Evolutionary conservation across 192 early-diverging fungal species (phyloP), one percentile per base, ranked within the genome.

Genomic region (Backusella tarrabulga): DNA sequence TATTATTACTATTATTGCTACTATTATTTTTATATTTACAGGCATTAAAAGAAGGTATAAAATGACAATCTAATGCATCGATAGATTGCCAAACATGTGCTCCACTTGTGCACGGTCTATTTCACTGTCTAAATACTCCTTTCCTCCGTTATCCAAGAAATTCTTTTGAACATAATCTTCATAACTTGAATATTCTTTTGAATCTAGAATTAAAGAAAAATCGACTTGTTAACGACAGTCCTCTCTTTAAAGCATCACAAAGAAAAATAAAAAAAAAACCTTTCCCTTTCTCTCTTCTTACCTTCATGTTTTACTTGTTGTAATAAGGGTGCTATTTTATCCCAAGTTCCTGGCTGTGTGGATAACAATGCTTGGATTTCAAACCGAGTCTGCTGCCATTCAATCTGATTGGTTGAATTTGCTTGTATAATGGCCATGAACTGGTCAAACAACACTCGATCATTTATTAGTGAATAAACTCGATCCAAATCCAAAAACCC

Each of bases 141-240:
- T 71, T 8, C 78, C 75, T 15, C 75, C 78, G 34, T 63, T 56
- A 44, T 79, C 78, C 35, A 83, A 68, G 56, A 79, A 83, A 17
- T 72, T 76, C 7, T 69, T 67, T 40, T 80, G 75, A n/a, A 83
- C 75, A 32, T 70, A 83, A 5, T 83, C 77, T 70, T 79, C 81
- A 29, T 79, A 79, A 4, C 60, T 73, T 23, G 34, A 71, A 38
- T 72, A 79, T 68, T 79, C 71, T 23, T 74, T 34, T 63, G 44
- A 21, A 52, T 73, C 44, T 73, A 60, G 12, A 72, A 32, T n/a
- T 9, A 21, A 56, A 60, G 26, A 60, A 60, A 26, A 60, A 26
- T 32, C 29, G 17, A 9, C 54, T 60, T 60, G 23, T 60, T 60
- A 60, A 23, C 11, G 5, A 60, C 23, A 60, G 54, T 23, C 52